phyloP scores from a whole-genome alignment of 441 rosid species.

The Biscutella laevigata region DNA sequence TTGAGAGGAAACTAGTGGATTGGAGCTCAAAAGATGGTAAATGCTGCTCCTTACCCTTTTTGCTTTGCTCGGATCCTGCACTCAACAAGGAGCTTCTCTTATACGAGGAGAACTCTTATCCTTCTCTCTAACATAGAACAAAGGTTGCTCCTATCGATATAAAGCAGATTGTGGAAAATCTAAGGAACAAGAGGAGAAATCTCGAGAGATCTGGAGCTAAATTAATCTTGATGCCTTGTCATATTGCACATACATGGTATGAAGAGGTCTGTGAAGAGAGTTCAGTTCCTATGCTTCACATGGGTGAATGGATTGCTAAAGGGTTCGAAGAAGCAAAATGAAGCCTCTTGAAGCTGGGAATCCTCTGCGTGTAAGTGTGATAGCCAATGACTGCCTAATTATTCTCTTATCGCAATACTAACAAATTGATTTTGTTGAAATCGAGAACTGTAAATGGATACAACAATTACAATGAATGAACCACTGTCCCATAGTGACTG shows the following conservation, averaged over 20 bases:
- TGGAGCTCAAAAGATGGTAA: conserved; percentile 45
- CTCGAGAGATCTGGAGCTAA: conserved; percentile 69
- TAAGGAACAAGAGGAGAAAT: conserved; percentile 40
- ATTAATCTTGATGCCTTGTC: conserved; percentile 67
- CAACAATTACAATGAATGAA: no score
- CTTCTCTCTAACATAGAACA: conserved; percentile 25
- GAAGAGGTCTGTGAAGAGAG: conserved; percentile 51
- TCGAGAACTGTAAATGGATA: no score
- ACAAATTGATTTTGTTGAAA: no score
- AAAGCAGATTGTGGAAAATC: conserved; percentile 33
- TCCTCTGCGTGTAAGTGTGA: conserved; percentile 50
- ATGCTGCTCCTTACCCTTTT: conserved; percentile 42
- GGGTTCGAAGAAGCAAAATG: conserved; percentile 63
- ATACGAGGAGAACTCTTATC: conserved; percentile 33
- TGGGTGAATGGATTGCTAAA: conserved; percentile 59
- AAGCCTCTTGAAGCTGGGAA: conserved; percentile 73
- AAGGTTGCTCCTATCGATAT: conserved; percentile 25
- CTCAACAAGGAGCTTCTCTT: conserved; percentile 41
- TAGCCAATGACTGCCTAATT: no score
- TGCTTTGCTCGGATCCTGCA: conserved; percentile 60
- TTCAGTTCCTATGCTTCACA: conserved; percentile 50
- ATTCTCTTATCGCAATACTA: no score
- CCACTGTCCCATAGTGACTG: no score
- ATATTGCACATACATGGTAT: conserved; percentile 62
- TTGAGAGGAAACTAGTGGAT: conserved; percentile 44